These are phyloP conservation scores for Quercus gilva DNA, from an alignment of 306 rosid species.

Conservation along the genomic window DNA sequence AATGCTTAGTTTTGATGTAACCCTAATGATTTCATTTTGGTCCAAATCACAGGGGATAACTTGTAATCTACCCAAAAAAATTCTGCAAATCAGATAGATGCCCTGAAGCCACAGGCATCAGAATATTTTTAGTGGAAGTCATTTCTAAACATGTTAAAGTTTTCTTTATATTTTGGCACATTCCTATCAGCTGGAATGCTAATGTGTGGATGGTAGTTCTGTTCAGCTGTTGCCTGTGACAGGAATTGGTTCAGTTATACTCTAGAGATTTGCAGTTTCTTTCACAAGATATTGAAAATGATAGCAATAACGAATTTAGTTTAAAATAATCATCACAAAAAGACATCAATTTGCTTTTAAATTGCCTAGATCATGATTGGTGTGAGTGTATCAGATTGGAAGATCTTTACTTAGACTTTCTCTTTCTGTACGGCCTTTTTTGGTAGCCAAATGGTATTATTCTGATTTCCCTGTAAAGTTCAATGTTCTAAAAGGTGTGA, in stretches of 20 bases:
- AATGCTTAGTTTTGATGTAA: too few species aligned
- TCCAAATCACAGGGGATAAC: too few species aligned
- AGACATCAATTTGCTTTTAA: not conserved
- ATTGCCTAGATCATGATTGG: not conserved
- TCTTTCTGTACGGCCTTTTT: too few species aligned
- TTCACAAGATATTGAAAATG: not conserved
- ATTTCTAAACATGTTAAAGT: not conserved
- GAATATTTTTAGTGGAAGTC: not conserved
- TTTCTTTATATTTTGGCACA: not conserved
- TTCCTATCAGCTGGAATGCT: not conserved
- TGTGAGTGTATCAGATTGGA: not conserved
- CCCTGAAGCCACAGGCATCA: not conserved
- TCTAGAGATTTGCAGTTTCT: not conserved
- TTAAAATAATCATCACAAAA: not conserved
- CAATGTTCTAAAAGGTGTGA: not conserved
- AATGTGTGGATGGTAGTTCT: not conserved
- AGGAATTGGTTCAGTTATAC: not conserved
- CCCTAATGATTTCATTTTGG: too few species aligned
- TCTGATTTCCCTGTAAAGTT: not conserved
- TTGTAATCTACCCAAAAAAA: too few species aligned
- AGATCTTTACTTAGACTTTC: not conserved
- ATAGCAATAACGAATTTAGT: not conserved
- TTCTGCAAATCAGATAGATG: not conserved
- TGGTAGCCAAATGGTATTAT: not conserved
- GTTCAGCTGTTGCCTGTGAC: not conserved